Percentiles rank a stretch among this genome's conserved stretches.
These are phyloP conservation scores for Diatrype stigma DNA, from an alignment of 2,329 filamentous ascomycete species.

Conservation along the genomic window DNA sequence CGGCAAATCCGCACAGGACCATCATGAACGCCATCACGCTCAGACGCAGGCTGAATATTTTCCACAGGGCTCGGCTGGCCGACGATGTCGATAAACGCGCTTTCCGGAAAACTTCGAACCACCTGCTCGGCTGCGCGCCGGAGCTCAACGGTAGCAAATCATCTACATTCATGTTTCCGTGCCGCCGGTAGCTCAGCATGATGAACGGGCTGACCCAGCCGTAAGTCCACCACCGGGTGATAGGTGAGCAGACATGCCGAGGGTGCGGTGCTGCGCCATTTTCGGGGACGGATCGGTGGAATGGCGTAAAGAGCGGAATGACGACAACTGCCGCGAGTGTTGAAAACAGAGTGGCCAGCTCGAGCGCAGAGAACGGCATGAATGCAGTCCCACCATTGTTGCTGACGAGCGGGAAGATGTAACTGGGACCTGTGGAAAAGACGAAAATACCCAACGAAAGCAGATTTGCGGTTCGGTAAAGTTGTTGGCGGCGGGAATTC, in stretches of 20 bases:
- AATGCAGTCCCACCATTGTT: neutral
- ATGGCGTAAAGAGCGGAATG: neutral
- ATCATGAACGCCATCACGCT: neutral
- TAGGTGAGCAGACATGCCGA: neutral
- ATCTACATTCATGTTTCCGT: neutral
- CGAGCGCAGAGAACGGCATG: neutral
- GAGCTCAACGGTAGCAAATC: neutral
- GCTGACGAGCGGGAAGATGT: neutral
- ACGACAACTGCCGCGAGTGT: neutral
- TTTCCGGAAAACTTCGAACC: neutral
- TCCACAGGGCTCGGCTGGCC: neutral
- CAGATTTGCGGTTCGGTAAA: neutral
- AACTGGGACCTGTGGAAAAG: neutral
- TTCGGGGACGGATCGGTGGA: neutral
- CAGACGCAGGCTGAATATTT: neutral
- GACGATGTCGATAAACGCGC: neutral
- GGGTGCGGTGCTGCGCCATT: neutral
- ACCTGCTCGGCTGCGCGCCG: neutral
- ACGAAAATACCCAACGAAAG: neutral
- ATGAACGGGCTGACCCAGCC: conserved; percentile 2
- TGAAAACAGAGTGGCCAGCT: neutral
- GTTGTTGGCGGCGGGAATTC: neutral
- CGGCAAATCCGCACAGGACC: conserved; percentile 1
- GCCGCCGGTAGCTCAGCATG: neutral
- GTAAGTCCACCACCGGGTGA: conserved; percentile 1